phyloP scores from a whole-genome alignment of 768 basidiomycete genomes.

The Podaxis sp. region DNA sequence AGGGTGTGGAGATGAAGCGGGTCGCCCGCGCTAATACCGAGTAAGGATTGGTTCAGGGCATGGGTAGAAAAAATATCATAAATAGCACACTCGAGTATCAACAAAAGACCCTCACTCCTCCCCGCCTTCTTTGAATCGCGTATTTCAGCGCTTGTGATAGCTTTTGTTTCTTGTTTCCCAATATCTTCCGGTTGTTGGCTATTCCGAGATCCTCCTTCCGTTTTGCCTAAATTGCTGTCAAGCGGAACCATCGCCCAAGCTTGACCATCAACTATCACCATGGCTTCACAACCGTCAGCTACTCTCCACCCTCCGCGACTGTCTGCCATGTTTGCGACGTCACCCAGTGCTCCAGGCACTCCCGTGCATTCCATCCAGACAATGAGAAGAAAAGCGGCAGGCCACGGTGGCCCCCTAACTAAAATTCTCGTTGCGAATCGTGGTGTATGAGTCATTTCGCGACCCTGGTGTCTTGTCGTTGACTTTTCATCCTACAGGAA shows the following conservation, averaged over 20 bases:
- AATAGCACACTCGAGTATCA: conserved; percentile 1
- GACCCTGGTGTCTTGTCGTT: conserved; percentile 13
- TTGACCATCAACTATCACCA: conserved; percentile 30
- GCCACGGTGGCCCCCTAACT: conserved; percentile 86
- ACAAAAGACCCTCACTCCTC: background rate
- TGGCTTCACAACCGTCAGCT: conserved; percentile 37
- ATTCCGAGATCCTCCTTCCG: conserved; percentile 9
- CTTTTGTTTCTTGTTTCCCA: background rate
- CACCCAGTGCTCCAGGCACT: conserved; percentile 79
- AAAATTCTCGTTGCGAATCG: conserved; percentile 93
- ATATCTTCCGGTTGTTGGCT: background rate
- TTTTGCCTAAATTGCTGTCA: conserved; percentile 6
- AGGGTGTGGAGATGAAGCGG: conserved; percentile 29
- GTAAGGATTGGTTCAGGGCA: conserved; percentile 2
- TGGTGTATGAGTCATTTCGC: conserved; percentile 55
- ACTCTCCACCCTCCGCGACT: conserved; percentile 72
- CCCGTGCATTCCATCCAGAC: conserved; percentile 90
- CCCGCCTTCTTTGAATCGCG: conserved; percentile 1
- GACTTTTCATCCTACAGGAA: conserved; percentile 59
- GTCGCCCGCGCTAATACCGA: conserved; percentile 33
- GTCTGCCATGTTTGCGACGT: conserved; percentile 66
- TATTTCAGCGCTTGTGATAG: background rate
- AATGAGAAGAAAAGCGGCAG: conserved; percentile 87
- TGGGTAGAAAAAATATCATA: background rate
- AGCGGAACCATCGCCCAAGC: conserved; percentile 8